Base-by-base conservation (phyloP, 768 basidiomycete genomes). In the Macrolepiota fuliginosa region DNA sequence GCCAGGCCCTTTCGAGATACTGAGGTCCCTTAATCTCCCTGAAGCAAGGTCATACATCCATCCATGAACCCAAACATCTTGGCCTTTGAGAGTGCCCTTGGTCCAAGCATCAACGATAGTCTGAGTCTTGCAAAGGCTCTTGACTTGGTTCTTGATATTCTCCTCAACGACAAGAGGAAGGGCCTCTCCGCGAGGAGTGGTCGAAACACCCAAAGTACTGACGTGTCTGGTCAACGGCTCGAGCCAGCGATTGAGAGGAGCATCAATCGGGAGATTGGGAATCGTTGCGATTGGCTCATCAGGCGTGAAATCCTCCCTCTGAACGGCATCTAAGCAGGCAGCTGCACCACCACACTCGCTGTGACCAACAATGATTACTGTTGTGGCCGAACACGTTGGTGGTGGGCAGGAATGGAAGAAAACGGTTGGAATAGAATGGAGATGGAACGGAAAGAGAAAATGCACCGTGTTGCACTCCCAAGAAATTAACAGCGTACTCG, bases 331-430 rank as follows among this genome's bases (percentile, higher is more conserved):
- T 42, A 84, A 73, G 53, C 85, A 85, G 4, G 88, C 86, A 0
- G 75, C 71, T 2, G 84, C 89, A 55, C 94, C 94, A 58, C 92
- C 94, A 70, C 94, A 96, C 58, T 85, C 78, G 11, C 88, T 86
- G 71, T 96, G 94, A 17, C 94, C 94, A 25, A 89, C 90, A 67
- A 96, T 76, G 63, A 92, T 77, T 63, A 96, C 91, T 93, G 67
- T 52, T 64, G 62, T 50, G 45, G 58, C 64, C 51, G 51, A 37
- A 62, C 35, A 54, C 45, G 61, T 59, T 68, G 66, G 64, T 62
- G 69, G 59, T 36, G 45, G 46, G 32, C 64, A 61, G 55, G 55
- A 58, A 68, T 57, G 56, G 60, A 9, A 57, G 52, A 29, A 58
- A 47, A 66, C 64, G 71, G 72, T 77, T 76, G 71, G 76, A 69